Evolutionary conservation across 805 yeast genomes (phyloP), one percentile per base, ranked within the genome.

Genomic region (Hemisphaericaspora nanyangensis): DNA sequence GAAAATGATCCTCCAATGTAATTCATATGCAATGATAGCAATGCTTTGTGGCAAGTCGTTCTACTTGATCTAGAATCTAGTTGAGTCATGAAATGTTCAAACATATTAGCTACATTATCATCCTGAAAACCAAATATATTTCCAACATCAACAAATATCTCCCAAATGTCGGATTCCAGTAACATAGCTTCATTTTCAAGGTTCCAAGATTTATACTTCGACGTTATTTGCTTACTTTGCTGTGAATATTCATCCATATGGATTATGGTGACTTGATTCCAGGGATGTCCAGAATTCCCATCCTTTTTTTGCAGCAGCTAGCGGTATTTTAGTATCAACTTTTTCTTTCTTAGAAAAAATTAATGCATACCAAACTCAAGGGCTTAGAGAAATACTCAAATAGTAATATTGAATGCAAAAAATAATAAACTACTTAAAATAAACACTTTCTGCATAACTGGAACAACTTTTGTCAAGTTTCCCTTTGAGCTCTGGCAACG

Each of bases 1-100:
- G 97, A 77, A 43, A 80, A 70, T 35, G 81, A 86, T 13, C 98
- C 97, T 0, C 96, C 97, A 45, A 91, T 87, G 60, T 91, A 91
- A 45, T 90, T 95, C 1, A 88, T 81, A 61, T 91, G 98, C 25
- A 91, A 62, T 0, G 91, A 77, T 2, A 80, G 54, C 40, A 91
- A 65, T 0, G 97, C 97, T 41, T 65, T 73, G 26, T 67, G 59
- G 3, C 95, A 85, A 2, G 80, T 61, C 74, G 82, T 77, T 44
- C 98, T 75, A 44, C 95, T 78, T 0, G 95, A 76, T 43, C 96
- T 76, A 6, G 97, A 90, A 52, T 91, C 96, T 42, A 91, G 67
- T 56, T 85, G 84, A 5, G 74, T 66, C 83, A 91, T 74, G 43
- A 89, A 70, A 52, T 82, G 89, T 45, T 88, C 95, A 56, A 62